Conservation (phyloP, 1,139 yeast genomes). For the Sugiyamaella xylanicola region DNA sequence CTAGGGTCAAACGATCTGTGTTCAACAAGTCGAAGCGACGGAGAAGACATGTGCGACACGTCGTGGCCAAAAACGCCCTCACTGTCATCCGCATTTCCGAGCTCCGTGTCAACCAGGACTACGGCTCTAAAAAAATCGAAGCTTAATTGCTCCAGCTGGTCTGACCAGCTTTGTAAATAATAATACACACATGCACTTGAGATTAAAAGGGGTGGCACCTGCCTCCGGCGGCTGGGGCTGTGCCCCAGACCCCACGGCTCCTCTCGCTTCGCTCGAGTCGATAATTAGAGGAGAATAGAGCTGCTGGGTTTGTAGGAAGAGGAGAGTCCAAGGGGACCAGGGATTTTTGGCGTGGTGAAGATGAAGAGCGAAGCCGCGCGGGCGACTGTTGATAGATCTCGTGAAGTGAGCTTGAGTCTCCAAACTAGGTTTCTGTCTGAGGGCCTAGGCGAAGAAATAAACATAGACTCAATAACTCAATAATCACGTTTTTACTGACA, state of each 20-base stretch:
- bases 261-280: not conserved
- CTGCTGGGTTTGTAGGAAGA: not conserved
- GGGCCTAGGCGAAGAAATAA: no score
- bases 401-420: no score
- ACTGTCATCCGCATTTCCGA: constrained; percentile 83
- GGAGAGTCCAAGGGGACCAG: no score
- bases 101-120: constrained; percentile 34
- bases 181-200: not conserved
- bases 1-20: constrained; percentile 75
- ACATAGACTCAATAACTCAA: no score
- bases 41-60: constrained; percentile 80
- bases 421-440: no score
- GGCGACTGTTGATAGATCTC: not conserved
- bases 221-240: constrained; percentile 3
- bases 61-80: constrained; percentile 73
- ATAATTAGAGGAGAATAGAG: not conserved
- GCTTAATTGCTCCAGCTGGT: not conserved
- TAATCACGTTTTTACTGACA: no score
- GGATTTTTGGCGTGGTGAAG: no score
- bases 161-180: no score
- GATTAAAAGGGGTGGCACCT: not conserved
- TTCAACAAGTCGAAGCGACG: constrained; percentile 74
- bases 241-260: not conserved
- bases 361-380: not conserved
- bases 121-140: constrained; percentile 9